phyloP scores from a whole-genome alignment of 2,329 filamentous ascomycete species.

The Sordariomycetes sp. region DNA sequence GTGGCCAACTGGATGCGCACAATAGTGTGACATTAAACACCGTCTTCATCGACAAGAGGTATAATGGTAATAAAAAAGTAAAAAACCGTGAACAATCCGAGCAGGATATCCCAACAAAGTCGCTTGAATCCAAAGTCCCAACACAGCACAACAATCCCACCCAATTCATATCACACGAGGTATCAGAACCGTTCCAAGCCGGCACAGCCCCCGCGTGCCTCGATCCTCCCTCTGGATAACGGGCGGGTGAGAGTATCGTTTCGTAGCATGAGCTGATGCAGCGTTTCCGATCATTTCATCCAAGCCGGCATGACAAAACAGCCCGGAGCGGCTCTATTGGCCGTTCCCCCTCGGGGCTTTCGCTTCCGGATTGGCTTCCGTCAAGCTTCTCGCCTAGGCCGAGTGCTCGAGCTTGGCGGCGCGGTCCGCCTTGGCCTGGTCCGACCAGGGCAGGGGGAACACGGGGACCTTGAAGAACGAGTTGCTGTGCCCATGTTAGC shows the following conservation, averaged over 20 bases:
- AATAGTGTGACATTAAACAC: not conserved
- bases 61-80: not conserved
- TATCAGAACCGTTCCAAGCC: not conserved
- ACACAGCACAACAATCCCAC: not conserved
- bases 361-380: not conserved
- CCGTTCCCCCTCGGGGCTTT: not conserved
- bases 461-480: constrained; percentile 88
- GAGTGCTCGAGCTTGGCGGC: constrained; percentile 5
- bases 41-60: not conserved
- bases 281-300: not conserved
- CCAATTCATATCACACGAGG: not conserved
- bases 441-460: constrained; percentile 89
- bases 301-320: not conserved
- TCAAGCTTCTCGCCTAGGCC: not conserved
- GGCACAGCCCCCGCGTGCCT: not conserved
- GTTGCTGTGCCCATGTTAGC: constrained; percentile 42
- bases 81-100: not conserved
- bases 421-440: constrained; percentile 36
- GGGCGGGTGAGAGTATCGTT: not conserved
- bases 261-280: not conserved
- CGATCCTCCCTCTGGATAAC: not conserved
- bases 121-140: not conserved
- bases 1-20: not conserved
- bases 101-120: not conserved
- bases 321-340: not conserved